A percentile compares a stretch with the other conserved stretches of the same genome.
Evolutionary conservation across 31 red algal species (phyloP).

Genomic region (Asparagopsis taxiformis): DNA sequence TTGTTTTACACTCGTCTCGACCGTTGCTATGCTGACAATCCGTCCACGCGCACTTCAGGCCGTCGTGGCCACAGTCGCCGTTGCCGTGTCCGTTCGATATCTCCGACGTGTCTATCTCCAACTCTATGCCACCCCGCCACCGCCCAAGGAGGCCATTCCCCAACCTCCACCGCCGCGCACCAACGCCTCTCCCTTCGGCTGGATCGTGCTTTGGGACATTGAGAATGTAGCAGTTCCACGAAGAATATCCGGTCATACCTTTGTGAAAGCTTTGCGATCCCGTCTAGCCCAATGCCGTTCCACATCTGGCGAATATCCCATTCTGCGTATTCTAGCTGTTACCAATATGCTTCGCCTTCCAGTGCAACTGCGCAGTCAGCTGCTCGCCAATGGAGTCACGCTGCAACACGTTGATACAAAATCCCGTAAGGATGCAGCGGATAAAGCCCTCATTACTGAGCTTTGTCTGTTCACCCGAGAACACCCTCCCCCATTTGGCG

Average conservation of each 20-base stretch:
- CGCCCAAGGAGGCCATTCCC: neutral
- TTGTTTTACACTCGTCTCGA: too few species aligned
- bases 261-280: conserved; percentile 24
- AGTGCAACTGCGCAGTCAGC: conserved; percentile 20
- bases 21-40: too few species aligned
- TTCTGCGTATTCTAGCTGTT: conserved; percentile 52
- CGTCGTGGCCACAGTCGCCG: neutral
- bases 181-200: neutral
- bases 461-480: conserved; percentile 44
- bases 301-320: neutral
- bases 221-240: conserved; percentile 46
- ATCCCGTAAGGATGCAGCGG: conserved; percentile 52
- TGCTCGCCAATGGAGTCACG: conserved; percentile 47
- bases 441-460: conserved; percentile 64
- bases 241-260: neutral
- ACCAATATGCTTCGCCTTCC: conserved; percentile 18
- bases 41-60: neutral
- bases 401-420: conserved; percentile 37
- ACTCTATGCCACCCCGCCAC: neutral
- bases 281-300: conserved; percentile 2
- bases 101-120: neutral
- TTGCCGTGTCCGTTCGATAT: neutral
- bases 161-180: neutral
- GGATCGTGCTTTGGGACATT: conserved; percentile 65
- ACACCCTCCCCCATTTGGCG: conserved; percentile 38